These are phyloP conservation scores for Onygenales sp. DNA, from an alignment of 2,329 filamentous ascomycete genomes.

Conservation along the genomic window DNA sequence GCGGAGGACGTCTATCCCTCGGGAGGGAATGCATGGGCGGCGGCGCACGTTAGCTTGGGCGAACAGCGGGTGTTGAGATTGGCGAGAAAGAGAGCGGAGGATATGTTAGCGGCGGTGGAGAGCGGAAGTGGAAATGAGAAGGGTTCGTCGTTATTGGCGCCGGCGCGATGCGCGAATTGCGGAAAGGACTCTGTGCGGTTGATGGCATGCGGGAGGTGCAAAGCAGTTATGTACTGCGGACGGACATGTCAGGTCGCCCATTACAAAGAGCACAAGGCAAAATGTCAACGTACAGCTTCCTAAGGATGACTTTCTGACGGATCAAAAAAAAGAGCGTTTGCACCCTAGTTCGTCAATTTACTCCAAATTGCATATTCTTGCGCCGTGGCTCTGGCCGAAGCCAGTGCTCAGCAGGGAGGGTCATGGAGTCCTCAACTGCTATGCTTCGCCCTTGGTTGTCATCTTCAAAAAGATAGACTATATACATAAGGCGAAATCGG, in stretches of 20 bases:
- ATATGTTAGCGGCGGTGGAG: conserved; percentile 18
- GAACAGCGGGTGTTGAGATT: conserved; percentile 26
- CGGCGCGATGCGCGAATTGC: conserved; percentile 20
- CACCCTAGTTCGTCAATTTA: too few relatives aligned
- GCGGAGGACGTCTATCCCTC: conserved; percentile 20
- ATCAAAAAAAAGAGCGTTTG: conserved; percentile 6
- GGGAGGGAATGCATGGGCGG: conserved; percentile 28
- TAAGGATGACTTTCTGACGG: conserved; percentile 9
- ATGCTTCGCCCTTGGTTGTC: too few relatives aligned
- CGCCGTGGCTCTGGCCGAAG: too few relatives aligned
- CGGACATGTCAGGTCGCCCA: conserved; percentile 24
- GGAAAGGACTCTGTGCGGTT: conserved; percentile 18
- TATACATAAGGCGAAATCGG: too few relatives aligned
- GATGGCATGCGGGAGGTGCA: conserved; percentile 25
- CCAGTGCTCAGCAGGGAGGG: too few relatives aligned
- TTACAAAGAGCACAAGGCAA: conserved; percentile 22
- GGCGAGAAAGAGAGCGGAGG: conserved; percentile 23
- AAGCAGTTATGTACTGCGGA: conserved; percentile 21
- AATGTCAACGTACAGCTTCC: conserved; percentile 17
- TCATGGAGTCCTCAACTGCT: too few relatives aligned
- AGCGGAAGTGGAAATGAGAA: conserved; percentile 12
- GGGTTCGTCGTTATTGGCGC: conserved; percentile 8
- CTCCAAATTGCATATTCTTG: too few relatives aligned
- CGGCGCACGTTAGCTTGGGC: conserved; percentile 21
- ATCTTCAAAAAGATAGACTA: too few relatives aligned